Evolutionary conservation across 2,329 filamentous ascomycete genomes (phyloP), one percentile per base, ranked within the genome.

Genomic region (Phyllosticta citribraziliensis): DNA sequence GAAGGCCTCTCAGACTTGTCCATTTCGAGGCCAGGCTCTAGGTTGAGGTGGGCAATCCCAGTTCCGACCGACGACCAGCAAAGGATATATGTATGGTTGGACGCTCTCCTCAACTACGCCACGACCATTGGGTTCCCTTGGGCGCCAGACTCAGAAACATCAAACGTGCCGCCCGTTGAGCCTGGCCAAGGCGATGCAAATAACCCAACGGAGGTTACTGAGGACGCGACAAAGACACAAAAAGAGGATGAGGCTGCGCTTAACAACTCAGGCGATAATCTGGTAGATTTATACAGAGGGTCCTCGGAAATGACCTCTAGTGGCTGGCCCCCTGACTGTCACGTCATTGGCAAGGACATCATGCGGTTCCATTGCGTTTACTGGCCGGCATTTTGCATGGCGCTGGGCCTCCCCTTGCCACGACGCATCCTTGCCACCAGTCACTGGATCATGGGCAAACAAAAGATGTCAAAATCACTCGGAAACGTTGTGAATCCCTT

Each of bases 51-150:
- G 94, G 94, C 94, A 3, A 88, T 99, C 61, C 85, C 81, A 6
- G 94, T 97, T 25, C 94, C 94, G 0, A 87, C 86, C 58, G 94
- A 99, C 68, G 78, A 83, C 0, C 84, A 79, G 19, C 94, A 97
- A 74, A 97, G 92, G 2, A 93, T 99, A 62, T 99, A 99, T 70
- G 95, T 99, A 33, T 99, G 94, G 94, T 82, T 99, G 0, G 95
- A 99, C 75, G 94, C 94, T 1, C 82, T 99, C 30, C 82, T 97
- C 68, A 99, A 97, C 74, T 99, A 99, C 72, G 76, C 94, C 57
- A 96, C 92, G 17, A 90, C 87, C 64, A 84, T 91, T 1, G 91
- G 93, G 14, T 97, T 95, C 70, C 91, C 91, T 35, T 91, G 88
- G 84, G 75, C 84, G 0, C 86, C 88, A 0, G 40, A 47, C n/a